Evolutionary conservation across 2,329 filamentous ascomycete species (phyloP), one percentile per base, ranked within the genome.

Genomic region (Sarocladium strictum): DNA sequence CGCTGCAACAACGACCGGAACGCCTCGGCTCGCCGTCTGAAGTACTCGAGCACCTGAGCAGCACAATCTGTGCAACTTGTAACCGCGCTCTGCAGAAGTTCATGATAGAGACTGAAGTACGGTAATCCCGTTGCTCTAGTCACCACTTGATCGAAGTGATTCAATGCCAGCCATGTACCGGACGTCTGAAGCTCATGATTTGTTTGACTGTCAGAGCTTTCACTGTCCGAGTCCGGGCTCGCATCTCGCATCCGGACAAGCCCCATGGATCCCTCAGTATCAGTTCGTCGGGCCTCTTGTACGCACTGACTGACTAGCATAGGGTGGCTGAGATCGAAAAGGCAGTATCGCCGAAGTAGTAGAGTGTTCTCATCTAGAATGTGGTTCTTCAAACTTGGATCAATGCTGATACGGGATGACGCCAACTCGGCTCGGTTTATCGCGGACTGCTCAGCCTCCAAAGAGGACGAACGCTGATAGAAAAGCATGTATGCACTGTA

Each of bases 401-500:
- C 71, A 11, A 84, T 64, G 2, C 69, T 59, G 15, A 79, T 70
- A 29, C 73, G 74, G n/a, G 79, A 57, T 1, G 66, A 63, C 1
- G 67, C 62, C 12, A 57, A 60, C 53, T 72, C 65, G 12, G 47
- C 47, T 14, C 38, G 32, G 60, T 83, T 71, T 2, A 68, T 62
- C 15, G 40, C 26, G 14, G 53, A 26, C 26, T 76, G 69, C 60
- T 81, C 77, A 56, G 78, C 15, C 69, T 68, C 73, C 55, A 92
- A 76, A 3, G 83, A 81, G 0, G 85, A 85, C 3, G 85, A 81
- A 50, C 94, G 84, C 67, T 97, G 89, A 67, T 99, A 99, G 69
- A 99, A 97, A 9, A 99, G 79, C 89, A 99, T 97, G 69, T 99
- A 99, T 12, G 93, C 94, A 67, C 90, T 97, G 75, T 86, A 86